Percentiles rank a stretch among this genome's conserved stretches.
phyloP scores from a whole-genome alignment of 73 alveolate genomes.

The Breviolum minutum region DNA sequence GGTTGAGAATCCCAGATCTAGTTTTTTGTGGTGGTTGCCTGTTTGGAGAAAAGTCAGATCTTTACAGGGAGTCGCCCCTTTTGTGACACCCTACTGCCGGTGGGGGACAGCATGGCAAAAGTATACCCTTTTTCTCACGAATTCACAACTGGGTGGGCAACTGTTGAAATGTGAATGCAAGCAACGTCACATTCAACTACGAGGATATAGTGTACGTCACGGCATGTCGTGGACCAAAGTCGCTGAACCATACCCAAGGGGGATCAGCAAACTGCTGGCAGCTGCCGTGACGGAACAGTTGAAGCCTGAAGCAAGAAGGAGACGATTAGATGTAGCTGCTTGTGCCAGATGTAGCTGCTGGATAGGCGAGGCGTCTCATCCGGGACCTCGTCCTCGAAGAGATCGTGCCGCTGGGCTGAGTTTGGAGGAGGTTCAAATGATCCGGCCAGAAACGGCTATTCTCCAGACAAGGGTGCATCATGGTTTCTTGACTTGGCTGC shows the following conservation, averaged over 20 bases:
- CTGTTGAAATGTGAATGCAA: background rate
- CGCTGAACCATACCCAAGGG: background rate
- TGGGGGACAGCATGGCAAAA: background rate
- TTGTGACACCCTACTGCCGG: background rate
- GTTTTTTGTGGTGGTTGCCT: background rate
- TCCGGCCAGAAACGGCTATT: background rate
- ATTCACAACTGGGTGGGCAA: background rate
- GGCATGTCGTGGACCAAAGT: background rate
- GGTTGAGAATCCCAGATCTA: background rate
- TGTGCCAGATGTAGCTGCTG: background rate
- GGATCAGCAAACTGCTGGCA: background rate
- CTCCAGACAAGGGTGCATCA: too few species aligned
- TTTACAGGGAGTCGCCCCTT: too few species aligned
- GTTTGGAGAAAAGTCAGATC: too few species aligned
- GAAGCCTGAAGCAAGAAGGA: background rate
- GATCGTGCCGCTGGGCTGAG: background rate
- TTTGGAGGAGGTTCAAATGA: background rate
- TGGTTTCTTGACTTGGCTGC: too few species aligned
- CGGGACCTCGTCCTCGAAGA: background rate
- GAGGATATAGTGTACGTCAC: background rate
- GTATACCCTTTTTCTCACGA: background rate
- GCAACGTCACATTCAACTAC: background rate
- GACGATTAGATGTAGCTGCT: background rate
- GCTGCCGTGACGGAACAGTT: background rate
- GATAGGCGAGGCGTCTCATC: slow-evolving; percentile 6